Percentiles rank a stretch among this genome's conserved stretches.
Evolutionary conservation across 345 rosid species (phyloP).

Genomic region (Gossypium herbaceum): DNA sequence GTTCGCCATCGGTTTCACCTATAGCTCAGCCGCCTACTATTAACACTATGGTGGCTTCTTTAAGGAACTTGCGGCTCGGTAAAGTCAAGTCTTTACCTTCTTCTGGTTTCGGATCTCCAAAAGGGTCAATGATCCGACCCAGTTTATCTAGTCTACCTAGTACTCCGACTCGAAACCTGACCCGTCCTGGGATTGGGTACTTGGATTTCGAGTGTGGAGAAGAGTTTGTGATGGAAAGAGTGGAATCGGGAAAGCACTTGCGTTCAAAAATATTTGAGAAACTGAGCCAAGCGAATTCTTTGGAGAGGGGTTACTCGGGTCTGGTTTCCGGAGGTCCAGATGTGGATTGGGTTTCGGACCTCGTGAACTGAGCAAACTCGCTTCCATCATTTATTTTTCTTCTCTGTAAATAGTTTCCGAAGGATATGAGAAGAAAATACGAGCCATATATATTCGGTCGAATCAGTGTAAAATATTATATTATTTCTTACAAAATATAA

Average conservation of each 20-base stretch:
- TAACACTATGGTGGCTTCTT: slow-evolving; percentile 47
- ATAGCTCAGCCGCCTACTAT: slow-evolving; percentile 41
- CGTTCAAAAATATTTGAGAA: slow-evolving; percentile 67
- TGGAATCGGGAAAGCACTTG: slow-evolving; percentile 73
- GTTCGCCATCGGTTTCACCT: slow-evolving; percentile 59
- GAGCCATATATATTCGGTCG: background rate
- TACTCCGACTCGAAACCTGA: slow-evolving; percentile 40
- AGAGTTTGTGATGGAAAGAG: slow-evolving; percentile 71
- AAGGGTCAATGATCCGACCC: slow-evolving; percentile 51
- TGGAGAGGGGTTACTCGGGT: slow-evolving; percentile 33
- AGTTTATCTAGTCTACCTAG: slow-evolving; percentile 53
- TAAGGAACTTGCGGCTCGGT: slow-evolving; percentile 61
- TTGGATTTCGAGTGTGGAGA: slow-evolving; percentile 43
- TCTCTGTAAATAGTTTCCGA: slow-evolving; percentile 11
- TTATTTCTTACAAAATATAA: background rate
- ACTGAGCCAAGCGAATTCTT: slow-evolving; percentile 61
- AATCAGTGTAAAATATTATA: background rate
- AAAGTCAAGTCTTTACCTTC: slow-evolving; percentile 62
- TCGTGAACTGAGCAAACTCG: slow-evolving; percentile 30
- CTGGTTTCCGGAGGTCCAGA: slow-evolving; percentile 39
- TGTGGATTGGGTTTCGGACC: slow-evolving; percentile 80
- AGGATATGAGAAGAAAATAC: background rate
- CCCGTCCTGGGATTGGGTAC: slow-evolving; percentile 33
- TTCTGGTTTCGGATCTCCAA: slow-evolving; percentile 47
- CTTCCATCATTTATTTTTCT: background rate